A percentile compares a stretch with the other conserved stretches of the same genome.
Conservation (phyloP, 768 basidiomycete species). For the Auriscalpium orientale region DNA sequence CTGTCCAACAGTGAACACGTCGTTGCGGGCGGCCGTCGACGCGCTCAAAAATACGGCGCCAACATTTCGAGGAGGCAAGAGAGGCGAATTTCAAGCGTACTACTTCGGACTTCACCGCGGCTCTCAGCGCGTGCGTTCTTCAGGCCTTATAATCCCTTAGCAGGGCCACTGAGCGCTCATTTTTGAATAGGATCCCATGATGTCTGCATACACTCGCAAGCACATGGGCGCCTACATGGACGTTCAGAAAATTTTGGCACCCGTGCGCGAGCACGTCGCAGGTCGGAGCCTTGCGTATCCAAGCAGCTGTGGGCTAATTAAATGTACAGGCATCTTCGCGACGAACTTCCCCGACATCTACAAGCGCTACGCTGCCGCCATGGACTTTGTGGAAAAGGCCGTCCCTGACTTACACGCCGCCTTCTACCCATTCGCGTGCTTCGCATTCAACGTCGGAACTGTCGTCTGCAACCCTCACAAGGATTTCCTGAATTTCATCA, state of each 20-base stretch:
- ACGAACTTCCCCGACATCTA: not conserved
- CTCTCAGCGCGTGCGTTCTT: not conserved
- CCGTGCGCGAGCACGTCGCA: not conserved
- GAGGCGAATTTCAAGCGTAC: not conserved
- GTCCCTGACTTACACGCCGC: not conserved
- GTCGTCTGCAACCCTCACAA: not conserved
- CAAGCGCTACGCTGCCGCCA: not conserved
- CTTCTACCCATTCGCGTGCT: conserved; percentile 6
- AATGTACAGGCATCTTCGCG: not conserved
- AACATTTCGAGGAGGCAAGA: not conserved
- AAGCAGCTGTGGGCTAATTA: not conserved
- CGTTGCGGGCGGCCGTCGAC: not conserved
- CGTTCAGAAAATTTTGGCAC: not conserved
- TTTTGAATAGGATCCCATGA: not conserved
- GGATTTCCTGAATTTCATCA: conserved; percentile 3
- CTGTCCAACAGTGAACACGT: not conserved
- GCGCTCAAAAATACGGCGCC: not conserved
- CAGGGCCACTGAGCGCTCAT: not conserved
- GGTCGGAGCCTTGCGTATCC: not conserved
- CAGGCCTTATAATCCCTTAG: not conserved
- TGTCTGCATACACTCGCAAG: not conserved
- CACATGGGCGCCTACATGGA: not conserved
- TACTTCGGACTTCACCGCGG: not conserved
- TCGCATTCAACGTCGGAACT: conserved; percentile 3
- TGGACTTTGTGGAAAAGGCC: not conserved